These are phyloP conservation scores for Cucumis hystrix DNA, from an alignment of 306 rosid genomes.

Conservation along the genomic window DNA sequence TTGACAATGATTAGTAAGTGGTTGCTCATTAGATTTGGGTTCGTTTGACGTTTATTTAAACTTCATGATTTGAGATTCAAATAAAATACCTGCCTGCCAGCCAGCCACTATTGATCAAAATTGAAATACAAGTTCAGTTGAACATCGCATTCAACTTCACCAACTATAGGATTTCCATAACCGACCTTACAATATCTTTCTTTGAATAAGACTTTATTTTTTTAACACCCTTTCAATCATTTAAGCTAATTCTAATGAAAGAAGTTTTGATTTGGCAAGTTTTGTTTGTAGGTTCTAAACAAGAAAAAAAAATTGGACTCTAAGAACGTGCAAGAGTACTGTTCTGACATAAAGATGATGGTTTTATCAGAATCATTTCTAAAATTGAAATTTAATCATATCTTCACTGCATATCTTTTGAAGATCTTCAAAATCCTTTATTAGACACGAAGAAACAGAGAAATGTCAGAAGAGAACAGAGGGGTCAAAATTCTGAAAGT, in stretches of 20 bases:
- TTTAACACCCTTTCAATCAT: not conserved
- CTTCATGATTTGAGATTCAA: not conserved
- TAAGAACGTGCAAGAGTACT: not conserved
- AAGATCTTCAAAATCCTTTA: slow-evolving; percentile 16
- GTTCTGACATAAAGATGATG: not conserved
- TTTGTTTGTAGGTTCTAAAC: not conserved
- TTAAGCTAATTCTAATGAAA: not conserved
- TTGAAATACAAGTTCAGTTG: not conserved
- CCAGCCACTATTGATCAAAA: no score
- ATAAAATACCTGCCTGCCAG: not conserved
- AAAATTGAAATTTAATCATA: not conserved
- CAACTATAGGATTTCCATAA: not conserved
- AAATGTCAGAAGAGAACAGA: not conserved
- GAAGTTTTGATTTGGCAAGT: not conserved
- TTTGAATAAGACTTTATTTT: not conserved
- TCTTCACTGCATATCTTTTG: slow-evolving; percentile 5
- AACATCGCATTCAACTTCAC: slow-evolving; percentile 7
- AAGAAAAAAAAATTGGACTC: not conserved
- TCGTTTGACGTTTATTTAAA: slow-evolving; percentile 9
- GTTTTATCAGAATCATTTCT: not conserved
- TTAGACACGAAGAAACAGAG: slow-evolving; percentile 6
- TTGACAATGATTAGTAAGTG: slow-evolving; percentile 33
- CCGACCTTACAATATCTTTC: not conserved
- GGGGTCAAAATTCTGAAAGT: slow-evolving; percentile 2
- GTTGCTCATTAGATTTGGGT: slow-evolving; percentile 26